phyloP scores from a whole-genome alignment of 2,329 filamentous ascomycete genomes.

The Botryotinia globosa region DNA sequence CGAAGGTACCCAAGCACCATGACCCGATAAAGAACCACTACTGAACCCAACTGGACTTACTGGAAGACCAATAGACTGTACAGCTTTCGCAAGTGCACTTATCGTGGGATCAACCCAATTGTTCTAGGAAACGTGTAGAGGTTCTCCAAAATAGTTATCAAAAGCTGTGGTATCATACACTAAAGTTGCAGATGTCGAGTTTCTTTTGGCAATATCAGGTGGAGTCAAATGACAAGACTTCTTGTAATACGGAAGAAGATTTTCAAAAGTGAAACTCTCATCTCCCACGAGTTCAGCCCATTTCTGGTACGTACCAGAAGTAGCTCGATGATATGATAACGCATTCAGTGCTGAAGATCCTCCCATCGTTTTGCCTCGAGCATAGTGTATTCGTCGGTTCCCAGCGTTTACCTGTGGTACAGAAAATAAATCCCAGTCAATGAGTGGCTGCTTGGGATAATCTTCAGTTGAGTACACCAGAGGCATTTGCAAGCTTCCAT shows the following conservation, averaged over 20 bases:
- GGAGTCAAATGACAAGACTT: constrained; percentile 35
- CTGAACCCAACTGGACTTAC: constrained; percentile 24
- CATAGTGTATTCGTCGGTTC: constrained; percentile 25
- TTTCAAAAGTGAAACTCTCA: constrained; percentile 46
- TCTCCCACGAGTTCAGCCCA: constrained; percentile 46
- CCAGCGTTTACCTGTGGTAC: constrained; percentile 24
- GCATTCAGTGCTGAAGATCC: constrained; percentile 30
- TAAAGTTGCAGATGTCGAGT: constrained; percentile 17
- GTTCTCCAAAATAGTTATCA: constrained; percentile 34
- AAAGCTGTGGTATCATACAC: constrained; percentile 36
- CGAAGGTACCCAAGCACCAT: constrained; percentile 19
- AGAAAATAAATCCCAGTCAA: constrained; percentile 26
- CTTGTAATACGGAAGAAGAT: constrained; percentile 46
- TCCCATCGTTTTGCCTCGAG: constrained; percentile 40
- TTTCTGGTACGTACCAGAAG: constrained; percentile 38
- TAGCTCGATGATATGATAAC: constrained; percentile 15
- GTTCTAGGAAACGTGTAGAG: constrained; percentile 44
- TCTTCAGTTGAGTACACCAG: constrained; percentile 16
- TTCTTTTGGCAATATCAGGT: constrained; percentile 29
- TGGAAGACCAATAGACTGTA: constrained; percentile 25
- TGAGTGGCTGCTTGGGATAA: constrained; percentile 7
- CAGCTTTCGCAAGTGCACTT: constrained; percentile 20
- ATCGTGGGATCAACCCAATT: constrained; percentile 36
- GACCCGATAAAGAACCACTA: constrained; percentile 27
- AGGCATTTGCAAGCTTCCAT: neutral